A percentile compares a stretch with the other conserved stretches of the same genome.
Evolutionary conservation across 305 asterid genomes (phyloP).

Genomic region (Fraxinus velutina): DNA sequence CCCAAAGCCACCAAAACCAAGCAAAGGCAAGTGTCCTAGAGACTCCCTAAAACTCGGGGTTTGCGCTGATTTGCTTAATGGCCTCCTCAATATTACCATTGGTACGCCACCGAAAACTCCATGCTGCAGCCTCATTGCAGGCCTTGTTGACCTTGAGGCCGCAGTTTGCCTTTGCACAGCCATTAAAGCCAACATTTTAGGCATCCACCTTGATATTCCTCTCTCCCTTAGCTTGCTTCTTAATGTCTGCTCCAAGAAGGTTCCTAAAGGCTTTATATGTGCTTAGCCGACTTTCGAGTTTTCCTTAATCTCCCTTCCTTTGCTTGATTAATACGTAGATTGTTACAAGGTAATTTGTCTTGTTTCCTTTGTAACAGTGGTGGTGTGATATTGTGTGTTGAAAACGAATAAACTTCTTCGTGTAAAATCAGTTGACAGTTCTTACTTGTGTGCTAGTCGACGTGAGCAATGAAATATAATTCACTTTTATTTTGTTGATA

Average conservation of each 20-base stretch:
- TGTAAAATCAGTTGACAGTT: not conserved
- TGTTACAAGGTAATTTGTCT: not conserved
- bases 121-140: not conserved
- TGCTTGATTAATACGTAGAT: not conserved
- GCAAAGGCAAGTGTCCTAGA: constrained; percentile 27
- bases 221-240: constrained; percentile 7
- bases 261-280: not conserved
- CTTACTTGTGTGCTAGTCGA: not conserved
- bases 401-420: not conserved
- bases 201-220: constrained; percentile 3
- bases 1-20: constrained; percentile 25
- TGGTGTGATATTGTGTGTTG: not conserved
- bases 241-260: constrained; percentile 1
- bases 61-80: constrained; percentile 28
- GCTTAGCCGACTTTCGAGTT: not conserved
- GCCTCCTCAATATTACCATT: constrained; percentile 21
- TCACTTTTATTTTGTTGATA: not conserved
- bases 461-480: not conserved
- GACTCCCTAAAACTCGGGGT: constrained; percentile 30
- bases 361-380: not conserved
- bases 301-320: not conserved
- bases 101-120: constrained; percentile 23
- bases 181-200: constrained; percentile 5
- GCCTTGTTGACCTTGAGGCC: constrained; percentile 3
- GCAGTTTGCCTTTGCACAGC: constrained; percentile 15